phyloP scores from a whole-genome alignment of 495 filamentous ascomycete species.

The Tuber magnatum region DNA sequence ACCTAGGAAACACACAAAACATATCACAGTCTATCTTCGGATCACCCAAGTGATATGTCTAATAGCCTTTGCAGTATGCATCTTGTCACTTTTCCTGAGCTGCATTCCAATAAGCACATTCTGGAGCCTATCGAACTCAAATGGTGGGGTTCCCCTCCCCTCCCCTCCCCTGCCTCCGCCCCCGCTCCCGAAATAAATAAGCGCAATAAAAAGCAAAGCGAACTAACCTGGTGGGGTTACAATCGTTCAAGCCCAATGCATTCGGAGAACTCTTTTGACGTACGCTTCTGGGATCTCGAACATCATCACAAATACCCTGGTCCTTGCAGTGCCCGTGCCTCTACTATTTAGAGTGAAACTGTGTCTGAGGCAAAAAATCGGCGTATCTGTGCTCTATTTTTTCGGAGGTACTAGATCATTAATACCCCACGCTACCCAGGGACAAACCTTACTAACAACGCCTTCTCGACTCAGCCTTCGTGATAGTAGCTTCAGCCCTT shows the following conservation, averaged over 20 bases:
- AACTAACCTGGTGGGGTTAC: conserved; percentile 4
- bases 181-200: not conserved
- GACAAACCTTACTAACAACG: not conserved
- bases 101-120: conserved; percentile 33
- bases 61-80: conserved; percentile 29
- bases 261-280: conserved; percentile 30
- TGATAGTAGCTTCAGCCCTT: conserved; percentile 38
- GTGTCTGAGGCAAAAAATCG: conserved; percentile 26
- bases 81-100: conserved; percentile 36
- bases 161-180: not conserved
- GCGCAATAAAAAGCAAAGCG: not conserved
- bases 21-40: conserved; percentile 34
- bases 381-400: conserved; percentile 35
- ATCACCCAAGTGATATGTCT: conserved; percentile 36
- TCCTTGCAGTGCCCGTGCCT: conserved; percentile 37
- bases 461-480: conserved; percentile 24
- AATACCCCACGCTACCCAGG: not conserved
- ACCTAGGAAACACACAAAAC: conserved; percentile 34
- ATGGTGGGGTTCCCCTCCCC: conserved; percentile 19
- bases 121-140: conserved; percentile 25
- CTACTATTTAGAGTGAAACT: conserved; percentile 38
- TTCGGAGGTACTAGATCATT: conserved; percentile 29
- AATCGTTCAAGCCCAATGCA: conserved; percentile 22
- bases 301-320: conserved; percentile 40
- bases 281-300: conserved; percentile 39